Evolutionary conservation across 2,329 filamentous ascomycete species (phyloP), one percentile per base, ranked within the genome.

Genomic region (Xylariaceae sp.): DNA sequence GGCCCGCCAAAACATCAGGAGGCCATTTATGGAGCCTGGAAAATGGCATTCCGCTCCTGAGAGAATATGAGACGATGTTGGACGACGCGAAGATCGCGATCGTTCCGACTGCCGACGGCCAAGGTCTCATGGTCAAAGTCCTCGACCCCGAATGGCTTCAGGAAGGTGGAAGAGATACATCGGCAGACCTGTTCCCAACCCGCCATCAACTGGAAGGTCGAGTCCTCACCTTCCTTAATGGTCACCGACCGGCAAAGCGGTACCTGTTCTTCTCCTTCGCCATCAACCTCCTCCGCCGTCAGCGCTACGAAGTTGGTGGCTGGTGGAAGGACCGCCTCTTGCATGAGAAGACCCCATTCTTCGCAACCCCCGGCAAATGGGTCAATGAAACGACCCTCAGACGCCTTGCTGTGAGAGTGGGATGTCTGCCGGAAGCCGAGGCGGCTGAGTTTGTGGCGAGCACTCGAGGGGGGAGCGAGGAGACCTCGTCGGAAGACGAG

Each of bases 81-180:
- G 50, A 56, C 51, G 56, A 61, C 39, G 61, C 55, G 2, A 48
- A 50, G 42, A 57, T 62, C 47, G 57, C 57, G 17, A 60, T 62
- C 53, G 53, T 62, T 30, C 58, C 58, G 23, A 56, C 58, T 2
- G 55, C 9, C 44, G 61, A 60, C 45, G 55, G 55, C 35, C 51
- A 49, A 48, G 50, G 42, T 51, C 50, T 60, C 42, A 60, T 56
- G 58, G 55, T 58, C 5, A 30, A 30, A 30, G 23, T 30, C 23
- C 23, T 30, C 23, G 23, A 30, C 23, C 23, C 23, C 1, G 23
- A 30, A 30, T 30, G 23, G 23, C 3, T 30, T 2, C 4, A 3
- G 23, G 23, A 30, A 4, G 5, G 23, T 30, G 23, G 23, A 5
- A 30, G 23, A 3, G 1, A 30, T 4, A 30, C 4, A 30, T 30